Evolutionary conservation across 2,329 filamentous ascomycete species (phyloP), one percentile per base, ranked within the genome.

Genomic region (Colletotrichum lini): DNA sequence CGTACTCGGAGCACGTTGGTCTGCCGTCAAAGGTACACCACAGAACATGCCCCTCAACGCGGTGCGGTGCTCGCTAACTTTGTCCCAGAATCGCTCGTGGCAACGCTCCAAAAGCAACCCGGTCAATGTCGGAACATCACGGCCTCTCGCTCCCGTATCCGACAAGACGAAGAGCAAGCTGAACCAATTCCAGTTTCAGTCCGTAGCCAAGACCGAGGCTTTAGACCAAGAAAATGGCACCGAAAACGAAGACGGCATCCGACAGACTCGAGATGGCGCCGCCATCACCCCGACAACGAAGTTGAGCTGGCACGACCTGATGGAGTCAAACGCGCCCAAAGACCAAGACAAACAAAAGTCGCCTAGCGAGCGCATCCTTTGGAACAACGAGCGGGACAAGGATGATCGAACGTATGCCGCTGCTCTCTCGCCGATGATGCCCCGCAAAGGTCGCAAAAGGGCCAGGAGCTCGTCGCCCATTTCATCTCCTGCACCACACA

Each of bases 381-480:
- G 91, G 91, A 85, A 90, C 73, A 87, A 85, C 67, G 84, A 84
- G 73, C 82, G 84, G 72, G 82, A 84, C 74, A 84, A 83, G 71
- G 82, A 84, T 70, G 82, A 85, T 73, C 79, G 76, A 13, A 74
- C 80, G 15, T 83, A 83, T 67, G 75, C 78, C 50, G 81, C 83
- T 26, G 82, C 80, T 40, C 77, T 87, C 72, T 87, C 84, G 62
- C 87, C 84, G 64, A 86, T 84, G 80, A 82, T 83, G 82, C 82
- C 76, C 75, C 87, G 84, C 72, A 85, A 81, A 76, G 85, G 85
- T 72, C 88, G 85, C 75, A 95, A 95, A 79, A 88, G 93, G 67
- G 90, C 91, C 18, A 88, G 90, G 75, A 95, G 92, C 81, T 94
- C 93, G 15, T 95, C 93, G 0, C 93, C 93, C 1, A 82, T 87